Base-by-base conservation (phyloP, 2,329 filamentous ascomycete species). In the Dactylellina leptospora region DNA sequence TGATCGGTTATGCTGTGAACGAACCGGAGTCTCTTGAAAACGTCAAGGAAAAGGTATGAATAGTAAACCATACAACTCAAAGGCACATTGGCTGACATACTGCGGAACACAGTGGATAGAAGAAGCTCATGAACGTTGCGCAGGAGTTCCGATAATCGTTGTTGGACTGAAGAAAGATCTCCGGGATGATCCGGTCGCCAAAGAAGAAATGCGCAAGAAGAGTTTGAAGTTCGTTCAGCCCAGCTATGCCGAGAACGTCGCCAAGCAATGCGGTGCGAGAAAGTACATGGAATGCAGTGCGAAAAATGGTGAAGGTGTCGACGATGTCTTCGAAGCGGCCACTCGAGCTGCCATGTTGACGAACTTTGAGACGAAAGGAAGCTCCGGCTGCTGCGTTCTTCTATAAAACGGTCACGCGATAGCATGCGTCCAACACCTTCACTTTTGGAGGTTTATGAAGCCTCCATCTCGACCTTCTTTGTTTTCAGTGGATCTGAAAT, bases 251-350 rank as follows among this genome's bases (percentile, higher is more conserved):
- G 90, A 91, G 76, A 86, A 90, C 50, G 91, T 90, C 62, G 92
- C 92, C 44, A 87, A 91, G 75, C 88, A 93, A 75, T 90, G 97
- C 75, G 91, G 92, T 60, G 95, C 95, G 58, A 88, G 91, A 78
- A 96, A 96, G 82, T 99, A 97, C 79, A 87, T 99, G 64, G 95
- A 99, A 79, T 99, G 95, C 81, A 97, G 92, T 13, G 96, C 92
- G 70, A 82, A 97, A 78, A 97, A 92, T 55, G 95, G 95, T 68
- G 95, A 99, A 79, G 95, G 95, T 4, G 95, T 99, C 30, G 95
- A 99, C 81, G 95, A 99, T 80, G 95, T 99, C 0, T 99, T 99
- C 77, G 95, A 99, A 81, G 95, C 95, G 9, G 95, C 95, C 23
- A 99, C 95, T 33, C 87, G 95, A 77, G 93, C 95, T 10, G 93